Evolutionary conservation across 1,284 basidiomycete genomes (phyloP).

Genomic region (Naganishia sp.): DNA sequence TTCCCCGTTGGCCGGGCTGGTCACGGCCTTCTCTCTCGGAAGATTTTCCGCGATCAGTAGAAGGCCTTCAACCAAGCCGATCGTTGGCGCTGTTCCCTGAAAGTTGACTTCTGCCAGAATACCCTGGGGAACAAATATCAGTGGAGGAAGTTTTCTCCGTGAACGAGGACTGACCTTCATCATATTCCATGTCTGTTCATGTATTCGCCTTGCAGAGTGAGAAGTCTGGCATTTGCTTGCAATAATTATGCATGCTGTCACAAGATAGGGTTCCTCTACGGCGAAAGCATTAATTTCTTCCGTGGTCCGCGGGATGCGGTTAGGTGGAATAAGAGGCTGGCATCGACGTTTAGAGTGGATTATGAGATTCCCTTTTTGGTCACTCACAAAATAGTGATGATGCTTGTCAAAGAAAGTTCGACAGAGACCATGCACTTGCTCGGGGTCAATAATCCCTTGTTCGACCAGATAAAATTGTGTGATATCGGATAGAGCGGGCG

Average conservation of each 20-base stretch:
- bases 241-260: constrained; percentile 55
- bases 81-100: constrained; percentile 47
- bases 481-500: constrained; percentile 32
- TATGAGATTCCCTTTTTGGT: no score
- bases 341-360: background rate
- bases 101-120: constrained; percentile 50
- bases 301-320: constrained; percentile 49
- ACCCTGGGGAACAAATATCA: constrained; percentile 34
- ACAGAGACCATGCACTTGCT: constrained; percentile 46
- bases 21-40: constrained; percentile 38
- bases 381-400: constrained; percentile 55
- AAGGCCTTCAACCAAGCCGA: constrained; percentile 51
- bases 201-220: constrained; percentile 44
- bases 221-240: constrained; percentile 48
- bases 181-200: constrained; percentile 47
- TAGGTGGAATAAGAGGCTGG: constrained; percentile 53
- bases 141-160: background rate
- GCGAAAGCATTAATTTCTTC: constrained; percentile 52
- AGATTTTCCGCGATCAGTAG: constrained; percentile 52
- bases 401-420: constrained; percentile 52
- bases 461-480: constrained; percentile 53
- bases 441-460: constrained; percentile 47
- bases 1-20: background rate
- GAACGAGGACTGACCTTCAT: constrained; percentile 44
- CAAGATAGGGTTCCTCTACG: constrained; percentile 51